Conservation (phyloP, 106 monocot genomes). For the Ottelia alismoides region DNA sequence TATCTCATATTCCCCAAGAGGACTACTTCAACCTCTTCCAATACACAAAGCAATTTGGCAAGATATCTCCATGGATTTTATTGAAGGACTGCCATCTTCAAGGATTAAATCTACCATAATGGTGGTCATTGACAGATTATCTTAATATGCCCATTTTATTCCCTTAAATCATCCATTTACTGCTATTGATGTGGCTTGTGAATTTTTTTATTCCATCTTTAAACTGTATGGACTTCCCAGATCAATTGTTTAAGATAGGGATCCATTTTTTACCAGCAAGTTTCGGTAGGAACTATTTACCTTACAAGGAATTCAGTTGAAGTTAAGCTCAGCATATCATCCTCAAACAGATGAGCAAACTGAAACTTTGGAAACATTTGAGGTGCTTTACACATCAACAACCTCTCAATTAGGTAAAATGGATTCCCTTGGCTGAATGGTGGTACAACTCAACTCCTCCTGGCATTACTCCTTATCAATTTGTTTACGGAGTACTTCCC, state of each 20-base stretch:
- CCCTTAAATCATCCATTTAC: background rate
- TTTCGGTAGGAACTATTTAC: slow-evolving; percentile 3
- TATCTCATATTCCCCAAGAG: background rate
- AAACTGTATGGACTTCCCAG: slow-evolving; percentile 4
- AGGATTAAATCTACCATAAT: background rate
- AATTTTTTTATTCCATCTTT: background rate
- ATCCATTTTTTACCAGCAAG: background rate
- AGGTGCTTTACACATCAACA: background rate
- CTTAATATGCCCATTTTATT: background rate
- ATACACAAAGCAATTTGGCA: background rate
- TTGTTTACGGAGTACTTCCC: slow-evolving; percentile 1
- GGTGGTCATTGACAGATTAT: slow-evolving; percentile 1
- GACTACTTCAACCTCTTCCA: background rate
- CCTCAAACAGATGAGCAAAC: slow-evolving; percentile 5
- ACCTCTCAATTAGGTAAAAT: background rate
- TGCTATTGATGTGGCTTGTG: background rate
- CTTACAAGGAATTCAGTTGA: background rate
- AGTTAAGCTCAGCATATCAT: background rate
- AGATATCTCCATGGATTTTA: slow-evolving; percentile 1
- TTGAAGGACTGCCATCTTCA: background rate
- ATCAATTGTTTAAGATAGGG: background rate
- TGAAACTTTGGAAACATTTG: background rate
- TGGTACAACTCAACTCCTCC: background rate
- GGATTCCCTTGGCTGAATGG: background rate
- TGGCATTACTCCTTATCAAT: background rate